Base-by-base conservation (phyloP, 2,329 filamentous ascomycete species). In the Colletotrichum sp. region DNA sequence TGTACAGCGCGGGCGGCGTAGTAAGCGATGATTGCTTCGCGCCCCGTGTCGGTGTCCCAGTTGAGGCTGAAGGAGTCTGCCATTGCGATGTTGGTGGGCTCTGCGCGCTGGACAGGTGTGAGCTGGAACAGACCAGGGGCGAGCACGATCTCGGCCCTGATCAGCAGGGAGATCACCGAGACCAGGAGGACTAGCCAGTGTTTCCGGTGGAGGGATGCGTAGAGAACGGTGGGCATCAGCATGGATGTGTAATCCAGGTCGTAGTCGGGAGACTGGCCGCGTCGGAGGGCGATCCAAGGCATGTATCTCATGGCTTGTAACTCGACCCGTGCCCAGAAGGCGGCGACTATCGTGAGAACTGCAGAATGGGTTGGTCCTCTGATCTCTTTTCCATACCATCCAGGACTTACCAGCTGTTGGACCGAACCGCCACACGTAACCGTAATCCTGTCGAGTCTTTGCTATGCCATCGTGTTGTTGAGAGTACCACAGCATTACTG, bases 101-200 rank as follows among this genome's bases (percentile, higher is more conserved):
- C 48, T 13, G 6, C 6, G 15, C 26, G 26, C 16, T 26, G 32
- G 13, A 74, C 15, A 34, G 60, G 34, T 28, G 68, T 18, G 7
- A 61, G 32, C 21, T 63, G 57, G 30, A 66, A 71, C 16, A 74
- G n/a, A 55, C 60, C 61, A 16, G 72, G 67, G 5, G 72, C 72
- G 21, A 74, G 72, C 18, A 74, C 39, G 30, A 74, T 72, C 68
- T 74, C 67, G 24, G 39, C 52, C 28, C 61, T 71, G 34, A 74
- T 52, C 7, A 71, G 36, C 15, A 74, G 34, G 21, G 67, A 26
- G 5, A 55, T 32, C 24, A 74, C 21, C 1, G 61, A 26, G 2
- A 64, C 28, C 36, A 71, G 21, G 28, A 74, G 55, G 21, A 74
- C 72, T 5, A 72, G 24, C 9, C 39, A 67, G 24, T 72, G 72